These are phyloP conservation scores for Cantharellus cinnabarinus DNA, from an alignment of 768 basidiomycete genomes.

Conservation along the genomic window DNA sequence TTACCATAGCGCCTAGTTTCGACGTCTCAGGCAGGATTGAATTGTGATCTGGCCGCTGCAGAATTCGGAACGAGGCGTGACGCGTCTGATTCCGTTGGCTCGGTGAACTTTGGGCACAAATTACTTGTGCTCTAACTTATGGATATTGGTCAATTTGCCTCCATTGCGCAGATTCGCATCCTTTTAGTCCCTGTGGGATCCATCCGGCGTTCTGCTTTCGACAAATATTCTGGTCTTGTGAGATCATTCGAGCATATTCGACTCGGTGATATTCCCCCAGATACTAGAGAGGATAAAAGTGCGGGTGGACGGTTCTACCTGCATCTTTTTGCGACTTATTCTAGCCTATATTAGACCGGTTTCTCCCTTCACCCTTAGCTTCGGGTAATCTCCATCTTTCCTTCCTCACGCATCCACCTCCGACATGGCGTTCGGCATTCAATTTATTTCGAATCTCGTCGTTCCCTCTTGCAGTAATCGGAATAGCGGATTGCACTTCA, in stretches of 20 bases:
- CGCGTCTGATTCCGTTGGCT: too few relatives aligned
- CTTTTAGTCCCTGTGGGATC: constrained; percentile 72
- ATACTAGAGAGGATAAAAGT: constrained; percentile 62
- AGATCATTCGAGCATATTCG: constrained; percentile 50
- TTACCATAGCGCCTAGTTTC: background rate
- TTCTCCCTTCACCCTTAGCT: constrained; percentile 57
- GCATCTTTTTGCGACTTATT: background rate
- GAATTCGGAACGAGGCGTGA: too few relatives aligned
- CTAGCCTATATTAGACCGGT: constrained; percentile 32
- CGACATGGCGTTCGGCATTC: constrained; percentile 43
- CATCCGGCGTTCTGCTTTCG: constrained; percentile 47
- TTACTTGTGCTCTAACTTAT: background rate
- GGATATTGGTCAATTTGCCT: constrained; percentile 30
- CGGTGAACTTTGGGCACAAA: too few relatives aligned
- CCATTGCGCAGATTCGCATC: constrained; percentile 68
- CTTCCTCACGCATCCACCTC: constrained; percentile 56
- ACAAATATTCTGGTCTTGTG: constrained; percentile 55
- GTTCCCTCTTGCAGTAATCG: constrained; percentile 76
- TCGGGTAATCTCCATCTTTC: constrained; percentile 66
- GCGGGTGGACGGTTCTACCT: constrained; percentile 11
- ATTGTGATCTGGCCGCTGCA: background rate
- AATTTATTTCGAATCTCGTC: constrained; percentile 59
- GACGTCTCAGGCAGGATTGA: background rate
- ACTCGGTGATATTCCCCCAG: constrained; percentile 65
- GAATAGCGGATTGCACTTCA: constrained; percentile 52